Percentiles rank a stretch among this genome's conserved stretches.
Conservation (phyloP, 1,284 basidiomycete genomes). For the Naganishia sp. region DNA sequence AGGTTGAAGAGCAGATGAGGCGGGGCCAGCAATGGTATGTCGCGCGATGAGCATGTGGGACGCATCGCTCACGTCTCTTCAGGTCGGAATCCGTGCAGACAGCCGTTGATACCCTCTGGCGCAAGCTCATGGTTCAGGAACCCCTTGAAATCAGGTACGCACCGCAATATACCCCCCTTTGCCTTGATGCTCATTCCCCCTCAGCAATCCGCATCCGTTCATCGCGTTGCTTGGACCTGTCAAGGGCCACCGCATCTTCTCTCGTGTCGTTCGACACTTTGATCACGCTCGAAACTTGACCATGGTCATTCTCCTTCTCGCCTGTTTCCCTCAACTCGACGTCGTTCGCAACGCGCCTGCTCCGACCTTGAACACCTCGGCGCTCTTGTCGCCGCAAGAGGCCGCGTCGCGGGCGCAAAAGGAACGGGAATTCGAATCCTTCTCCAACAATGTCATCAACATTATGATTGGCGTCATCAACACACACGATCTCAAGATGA, state of each 20-base stretch:
- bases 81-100: conserved; percentile 60
- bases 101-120: conserved; percentile 74
- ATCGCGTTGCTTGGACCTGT: conserved; percentile 82
- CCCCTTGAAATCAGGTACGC: conserved; percentile 83
- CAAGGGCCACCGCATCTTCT: conserved; percentile 92
- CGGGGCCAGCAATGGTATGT: conserved; percentile 34
- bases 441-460: conserved; percentile 81
- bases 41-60: conserved; percentile 35
- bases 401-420: conserved; percentile 55
- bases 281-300: conserved; percentile 77
- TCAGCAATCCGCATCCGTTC: conserved; percentile 91
- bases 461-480: conserved; percentile 75
- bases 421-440: conserved; percentile 84
- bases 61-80: not conserved
- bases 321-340: conserved; percentile 90
- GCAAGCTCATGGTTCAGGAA: conserved; percentile 78
- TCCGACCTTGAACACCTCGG: conserved; percentile 59
- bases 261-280: conserved; percentile 85
- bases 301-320: conserved; percentile 85
- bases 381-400: conserved; percentile 16
- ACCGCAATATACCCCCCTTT: not conserved
- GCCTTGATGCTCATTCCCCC: conserved; percentile 17
- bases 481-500: conserved; percentile 75
- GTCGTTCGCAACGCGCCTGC: conserved; percentile 74
- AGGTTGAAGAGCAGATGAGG: conserved; percentile 37